Base-by-base conservation (phyloP, 2,329 filamentous ascomycete genomes). In the Diaporthe aspalathi region DNA sequence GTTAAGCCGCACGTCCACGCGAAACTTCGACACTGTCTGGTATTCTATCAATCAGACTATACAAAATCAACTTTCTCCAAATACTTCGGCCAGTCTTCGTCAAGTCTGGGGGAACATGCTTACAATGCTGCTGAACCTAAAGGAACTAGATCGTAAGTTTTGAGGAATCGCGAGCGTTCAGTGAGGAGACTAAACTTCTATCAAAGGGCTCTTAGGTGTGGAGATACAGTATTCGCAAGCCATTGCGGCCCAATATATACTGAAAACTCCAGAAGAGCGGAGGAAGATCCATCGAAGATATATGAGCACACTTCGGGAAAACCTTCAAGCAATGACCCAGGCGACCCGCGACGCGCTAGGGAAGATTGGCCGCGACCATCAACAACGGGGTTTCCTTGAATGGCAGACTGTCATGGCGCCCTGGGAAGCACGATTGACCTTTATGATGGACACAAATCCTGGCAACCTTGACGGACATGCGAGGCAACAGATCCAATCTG, bases 141-240 rank as follows among this genome's bases (percentile, higher is more conserved):
- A 3, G 20, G 57, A 63, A n/a, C 12, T 63, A 12, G 43, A 27
- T 6, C 40, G 57, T 63, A 29, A 35, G 57, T 63, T 22, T 16
- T 14, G 5, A 22, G 5, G 9, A 2, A 9, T 6, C 17, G 35
- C 2, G 2, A 3, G 29, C 4, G 14, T 45, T 14, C 8, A 47
- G 5, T 2, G 35, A 24, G 8, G 27, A 16, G 0, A 63, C 43
- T 63, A 6, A 63, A 22, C 5, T n/a, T 27, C 27, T 20, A 16
- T 22, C n/a, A 8, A 14, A 63, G 57, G 57, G 5, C 57, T 63
- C 1, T 7, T 49, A 5, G 57, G 57, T 4, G 20, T 47, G 7
- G 40, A 63, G 20, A 22, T 47, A 32, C 57, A 63, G 40, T 63
- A 63, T 63, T 32, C 40, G 3, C 57, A 63, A 63, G 57, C 4